phyloP scores from a whole-genome alignment of 495 filamentous ascomycete genomes.

The Physcia stellaris region DNA sequence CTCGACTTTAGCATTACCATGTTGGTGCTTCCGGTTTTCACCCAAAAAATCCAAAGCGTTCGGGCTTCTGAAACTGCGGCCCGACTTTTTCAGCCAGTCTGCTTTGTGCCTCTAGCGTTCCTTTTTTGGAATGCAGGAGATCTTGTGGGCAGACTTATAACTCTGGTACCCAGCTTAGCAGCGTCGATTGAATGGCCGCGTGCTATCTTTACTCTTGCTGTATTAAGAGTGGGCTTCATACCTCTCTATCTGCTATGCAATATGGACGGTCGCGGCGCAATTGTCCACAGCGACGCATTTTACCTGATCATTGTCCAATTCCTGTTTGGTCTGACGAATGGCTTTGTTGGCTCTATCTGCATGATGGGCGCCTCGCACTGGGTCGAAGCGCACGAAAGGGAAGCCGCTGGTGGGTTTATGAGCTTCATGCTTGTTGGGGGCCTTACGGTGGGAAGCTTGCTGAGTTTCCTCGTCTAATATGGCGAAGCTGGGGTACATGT shows the following conservation, averaged over 20 bases:
- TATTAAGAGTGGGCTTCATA: conserved; percentile 55
- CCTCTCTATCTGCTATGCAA: conserved; percentile 88
- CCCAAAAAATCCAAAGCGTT: conserved; percentile 64
- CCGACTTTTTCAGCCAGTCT: conserved; percentile 51
- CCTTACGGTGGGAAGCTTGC: conserved; percentile 67
- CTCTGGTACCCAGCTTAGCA: conserved; percentile 46
- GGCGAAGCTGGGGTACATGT: too few relatives aligned
- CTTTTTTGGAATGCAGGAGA: conserved; percentile 93
- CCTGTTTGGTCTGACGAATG: conserved; percentile 72
- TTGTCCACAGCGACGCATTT: conserved; percentile 67
- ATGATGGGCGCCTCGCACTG: conserved; percentile 83
- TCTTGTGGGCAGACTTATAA: conserved; percentile 57
- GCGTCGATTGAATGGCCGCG: conserved; percentile 43
- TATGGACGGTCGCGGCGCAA: conserved; percentile 47
- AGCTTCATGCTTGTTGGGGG: conserved; percentile 74
- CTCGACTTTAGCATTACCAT: conserved; percentile 74
- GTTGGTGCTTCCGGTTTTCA: conserved; percentile 92
- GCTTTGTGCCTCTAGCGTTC: conserved; percentile 83
- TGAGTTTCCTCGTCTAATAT: conserved; percentile 77
- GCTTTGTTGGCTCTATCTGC: conserved; percentile 65
- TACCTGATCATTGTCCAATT: conserved; percentile 76
- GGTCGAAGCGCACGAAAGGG: conserved; percentile 66
- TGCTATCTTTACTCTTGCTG: conserved; percentile 46
- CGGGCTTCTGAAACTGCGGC: conserved; percentile 29
- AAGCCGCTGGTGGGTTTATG: conserved; percentile 92